A percentile compares a stretch with the other conserved stretches of the same genome.
Conservation (phyloP, 306 rosid species). For the Inga laurina region DNA sequence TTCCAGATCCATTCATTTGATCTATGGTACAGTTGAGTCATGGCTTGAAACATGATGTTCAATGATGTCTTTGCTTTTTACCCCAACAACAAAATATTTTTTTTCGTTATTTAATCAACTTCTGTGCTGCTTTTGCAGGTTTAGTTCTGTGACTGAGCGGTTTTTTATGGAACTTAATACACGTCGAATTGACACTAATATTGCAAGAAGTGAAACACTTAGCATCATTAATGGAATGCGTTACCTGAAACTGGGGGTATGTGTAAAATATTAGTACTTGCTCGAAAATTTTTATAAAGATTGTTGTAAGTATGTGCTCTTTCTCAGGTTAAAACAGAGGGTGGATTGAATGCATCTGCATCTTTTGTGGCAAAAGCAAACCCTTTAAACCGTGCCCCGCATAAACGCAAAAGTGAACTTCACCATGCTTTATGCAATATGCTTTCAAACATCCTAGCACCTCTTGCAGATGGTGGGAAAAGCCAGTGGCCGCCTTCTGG, state of each 20-base stretch:
- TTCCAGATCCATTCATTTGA: slow-evolving; percentile 6
- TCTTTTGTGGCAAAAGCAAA: slow-evolving; percentile 99
- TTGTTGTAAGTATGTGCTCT: slow-evolving; percentile 41
- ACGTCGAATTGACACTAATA: slow-evolving; percentile 87
- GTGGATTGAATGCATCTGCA: slow-evolving; percentile 98
- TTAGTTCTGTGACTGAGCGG: slow-evolving; percentile 97
- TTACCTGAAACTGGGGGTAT: slow-evolving; percentile 96
- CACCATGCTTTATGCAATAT: slow-evolving; percentile 94
- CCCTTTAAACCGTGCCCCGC: slow-evolving; percentile 92
- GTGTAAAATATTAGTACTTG: slow-evolving; percentile 36
- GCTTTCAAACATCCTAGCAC: slow-evolving; percentile 97
- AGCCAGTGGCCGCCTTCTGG: slow-evolving; percentile 99
- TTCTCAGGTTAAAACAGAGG: slow-evolving; percentile 94
- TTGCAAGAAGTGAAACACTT: slow-evolving; percentile 93
- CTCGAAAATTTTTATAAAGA: slow-evolving; percentile 30
- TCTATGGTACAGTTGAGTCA: slow-evolving; percentile 27
- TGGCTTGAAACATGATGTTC: slow-evolving; percentile 15
- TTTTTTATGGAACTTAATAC: slow-evolving; percentile 97
- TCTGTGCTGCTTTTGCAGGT: slow-evolving; percentile 57
- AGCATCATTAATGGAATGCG: slow-evolving; percentile 99
- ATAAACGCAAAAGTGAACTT: slow-evolving; percentile 98
- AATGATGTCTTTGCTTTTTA: slow-evolving; percentile 4
- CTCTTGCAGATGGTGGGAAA: slow-evolving; percentile 98
- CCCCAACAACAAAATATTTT: background rate
- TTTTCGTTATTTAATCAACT: slow-evolving; percentile 28